Conservation (phyloP, 2,329 filamentous ascomycete genomes). For the Phialophora verrucosa region DNA sequence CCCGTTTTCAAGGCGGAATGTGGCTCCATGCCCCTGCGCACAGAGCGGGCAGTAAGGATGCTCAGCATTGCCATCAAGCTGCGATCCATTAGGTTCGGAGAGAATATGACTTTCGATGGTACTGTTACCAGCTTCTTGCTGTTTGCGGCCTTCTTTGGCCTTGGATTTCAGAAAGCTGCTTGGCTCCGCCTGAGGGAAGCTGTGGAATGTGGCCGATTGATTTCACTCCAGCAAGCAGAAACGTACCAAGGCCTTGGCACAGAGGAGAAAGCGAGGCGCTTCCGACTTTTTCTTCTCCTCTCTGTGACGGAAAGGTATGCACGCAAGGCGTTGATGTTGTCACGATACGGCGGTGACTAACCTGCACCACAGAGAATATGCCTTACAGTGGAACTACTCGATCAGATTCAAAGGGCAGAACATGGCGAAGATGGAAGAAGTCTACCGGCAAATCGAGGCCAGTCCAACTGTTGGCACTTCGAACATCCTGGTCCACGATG, state of each 20-base stretch:
- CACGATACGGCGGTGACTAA: not conserved
- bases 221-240: conserved; percentile 13
- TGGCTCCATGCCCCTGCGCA: conserved; percentile 10
- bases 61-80: conserved; percentile 2
- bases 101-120: not conserved
- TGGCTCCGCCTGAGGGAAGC: not conserved
- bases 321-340: not conserved
- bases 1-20: conserved; percentile 12
- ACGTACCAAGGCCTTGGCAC: conserved; percentile 6
- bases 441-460: conserved; percentile 14
- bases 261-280: conserved; percentile 1
- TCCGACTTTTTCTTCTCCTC: conserved; percentile 15
- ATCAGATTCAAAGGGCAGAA: conserved; percentile 20
- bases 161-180: not conserved
- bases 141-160: not conserved
- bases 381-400: conserved; percentile 13
- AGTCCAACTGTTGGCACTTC: not conserved
- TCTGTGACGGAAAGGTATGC: conserved; percentile 20
- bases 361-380: conserved; percentile 6
- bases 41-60: conserved; percentile 9
- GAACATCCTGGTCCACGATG: conserved; percentile 16
- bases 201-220: conserved; percentile 10
- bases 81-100: not conserved
- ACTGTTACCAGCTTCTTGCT: not conserved
- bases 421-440: conserved; percentile 7